Base-by-base conservation (phyloP, 106 monocot species). In the Agapanthus africanus region DNA sequence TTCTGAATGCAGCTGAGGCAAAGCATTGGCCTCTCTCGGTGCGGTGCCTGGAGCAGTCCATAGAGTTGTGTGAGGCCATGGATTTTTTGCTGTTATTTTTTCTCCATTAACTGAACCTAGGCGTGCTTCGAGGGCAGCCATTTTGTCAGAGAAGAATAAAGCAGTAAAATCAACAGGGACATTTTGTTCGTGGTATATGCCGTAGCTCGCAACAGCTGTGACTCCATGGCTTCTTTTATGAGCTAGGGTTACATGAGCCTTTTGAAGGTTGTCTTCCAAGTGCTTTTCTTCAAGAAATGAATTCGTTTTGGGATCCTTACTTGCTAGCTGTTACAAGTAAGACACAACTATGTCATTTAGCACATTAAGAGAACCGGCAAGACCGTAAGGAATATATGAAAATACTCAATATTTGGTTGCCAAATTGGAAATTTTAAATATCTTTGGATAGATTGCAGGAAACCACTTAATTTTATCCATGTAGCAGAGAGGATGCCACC, bases 201-300 rank as follows among this genome's bases (percentile, higher is more conserved):
- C 85, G 46, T 87, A 99, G 57, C 81, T 90, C 4, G 99, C 93
- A 40, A 99, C 87, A 6, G 87, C 80, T 1, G 85, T 72, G 25
- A 93, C 90, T 36, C 99, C 99, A 35, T 99, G 99, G 18, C 75
- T 83, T 79, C 87, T 85, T 82, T 99, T 99, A 70, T 99, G 99
- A 38, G 99, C 99, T 0, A 99, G 84, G 31, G 99, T 99, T 3
- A 99, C 68, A 70, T 99, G 93, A 39, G 90, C 87, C 63, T 75
- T 83, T 31, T 39, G 80, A 7, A 93, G 83, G 38, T 35, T 80
- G 59, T 59, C 81, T 65, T 70, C 80, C 70, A 90, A 15, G 16
- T 77, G 74, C 40, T 62, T 90, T 54, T 44, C 69, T 56, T 71
- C 11, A 0, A 90, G 77, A 67, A 87, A 93, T 27, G 15, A 39